phyloP scores from a whole-genome alignment of 345 rosid genomes.

The Arabis alpina region DNA sequence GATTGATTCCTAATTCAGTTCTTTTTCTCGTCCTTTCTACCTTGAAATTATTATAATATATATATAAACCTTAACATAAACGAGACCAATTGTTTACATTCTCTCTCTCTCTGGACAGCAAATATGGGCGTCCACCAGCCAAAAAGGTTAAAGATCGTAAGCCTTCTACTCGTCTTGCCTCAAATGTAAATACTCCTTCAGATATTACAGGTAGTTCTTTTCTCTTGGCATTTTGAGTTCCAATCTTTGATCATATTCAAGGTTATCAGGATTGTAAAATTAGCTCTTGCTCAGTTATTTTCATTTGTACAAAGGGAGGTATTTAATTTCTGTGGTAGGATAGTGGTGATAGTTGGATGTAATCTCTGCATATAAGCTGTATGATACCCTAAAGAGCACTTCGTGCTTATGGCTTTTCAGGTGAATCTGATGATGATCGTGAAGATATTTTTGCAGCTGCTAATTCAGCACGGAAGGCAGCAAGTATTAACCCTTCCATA shows the following conservation, averaged over 20 bases:
- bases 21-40: constrained; percentile 25
- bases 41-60: constrained; percentile 13
- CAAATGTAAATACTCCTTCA: constrained; percentile 52
- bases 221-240: constrained; percentile 17
- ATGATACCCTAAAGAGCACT: constrained; percentile 6
- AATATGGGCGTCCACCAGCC: constrained; percentile 82
- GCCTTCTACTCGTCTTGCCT: constrained; percentile 58
- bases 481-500: constrained; percentile 55
- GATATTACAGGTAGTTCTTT: constrained; percentile 65
- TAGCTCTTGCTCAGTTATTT: constrained; percentile 14
- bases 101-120: constrained; percentile 56
- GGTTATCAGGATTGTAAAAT: not conserved
- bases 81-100: constrained; percentile 12
- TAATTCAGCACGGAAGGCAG: constrained; percentile 69
- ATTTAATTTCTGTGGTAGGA: not conserved
- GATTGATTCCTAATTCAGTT: constrained; percentile 30
- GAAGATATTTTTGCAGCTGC: constrained; percentile 91
- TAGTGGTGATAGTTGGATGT: constrained; percentile 18
- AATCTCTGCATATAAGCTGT: constrained; percentile 25
- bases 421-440: constrained; percentile 83
- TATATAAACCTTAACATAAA: constrained; percentile 1
- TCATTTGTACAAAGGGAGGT: constrained; percentile 5
- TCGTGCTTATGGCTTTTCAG: constrained; percentile 50
- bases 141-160: constrained; percentile 86
- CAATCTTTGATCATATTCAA: not conserved